Evolutionary conservation across 305 asterid genomes (phyloP), one percentile per base, ranked within the genome.

Genomic region (Salvia sclarea): DNA sequence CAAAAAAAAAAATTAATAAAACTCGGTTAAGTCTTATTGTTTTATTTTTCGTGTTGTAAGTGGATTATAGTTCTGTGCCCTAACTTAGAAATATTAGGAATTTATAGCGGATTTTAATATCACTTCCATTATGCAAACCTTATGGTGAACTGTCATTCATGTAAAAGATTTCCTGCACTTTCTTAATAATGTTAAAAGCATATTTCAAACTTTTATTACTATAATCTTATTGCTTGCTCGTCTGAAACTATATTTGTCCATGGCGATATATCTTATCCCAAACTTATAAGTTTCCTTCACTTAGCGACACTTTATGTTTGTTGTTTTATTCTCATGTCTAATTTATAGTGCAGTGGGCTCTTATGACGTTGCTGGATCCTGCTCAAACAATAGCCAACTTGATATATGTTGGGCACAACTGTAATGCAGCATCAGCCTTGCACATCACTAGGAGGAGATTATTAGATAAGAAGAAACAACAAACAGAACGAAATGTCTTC

Each of bases 281-380:
- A 40, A 52, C 47, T 7, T 33, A 49, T 40, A 60, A 45, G 38
- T 53, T 66, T 65, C 33, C 37, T 40, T 12, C 28, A 56, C 41
- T 59, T 37, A 40, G 31, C 58, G 30, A 35, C 65, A 64, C 55
- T 61, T 38, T 57, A 56, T 61, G 49, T 69, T 74, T 74, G 69
- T 68, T 72, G 64, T 67, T 75, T 64, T 70, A 24, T 55, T 71
- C 83, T 77, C 47, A 77, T 78, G 37, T 80, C 61, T 75, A 73
- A 71, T 59, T 66, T 72, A 21, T 82, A 61, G 80, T 82, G 85
- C 93, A 95, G 98, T 95, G 99, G 98, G 90, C 87, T 74, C 94
- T 95, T 72, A 91, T 91, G 98, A 95, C 99, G 71, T 78, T 78
- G 78, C 78, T 95, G 78, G 93, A 88, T 67, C 99, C 99, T 44